Evolutionary conservation across 176 grass and related monocot genomes (phyloP).

Genomic region (Bonia amplexicaulis): DNA sequence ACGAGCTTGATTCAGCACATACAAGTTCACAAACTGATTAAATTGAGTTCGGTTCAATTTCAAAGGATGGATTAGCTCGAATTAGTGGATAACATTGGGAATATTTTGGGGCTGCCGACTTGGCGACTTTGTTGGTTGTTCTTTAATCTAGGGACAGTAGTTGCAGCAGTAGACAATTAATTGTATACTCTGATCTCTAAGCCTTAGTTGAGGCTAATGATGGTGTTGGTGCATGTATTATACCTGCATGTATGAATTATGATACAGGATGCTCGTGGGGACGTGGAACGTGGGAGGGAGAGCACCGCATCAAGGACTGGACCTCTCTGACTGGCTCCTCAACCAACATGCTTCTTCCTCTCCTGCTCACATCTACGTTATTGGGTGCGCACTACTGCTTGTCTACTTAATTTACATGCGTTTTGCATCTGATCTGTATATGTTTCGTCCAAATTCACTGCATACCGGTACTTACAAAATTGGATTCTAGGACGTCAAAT

Average conservation of each 20-base stretch:
- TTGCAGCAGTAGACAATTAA: neutral
- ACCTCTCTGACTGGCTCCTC: slow-evolving; percentile 63
- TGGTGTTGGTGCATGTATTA: neutral
- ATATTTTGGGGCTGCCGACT: slow-evolving; percentile 16
- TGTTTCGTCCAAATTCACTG: neutral
- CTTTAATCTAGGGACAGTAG: neutral
- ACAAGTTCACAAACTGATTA: neutral
- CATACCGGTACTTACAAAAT: neutral
- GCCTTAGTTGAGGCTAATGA: slow-evolving; percentile 1
- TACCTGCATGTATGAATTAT: neutral
- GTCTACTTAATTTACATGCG: neutral
- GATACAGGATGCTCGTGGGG: slow-evolving; percentile 60
- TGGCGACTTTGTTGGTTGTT: neutral
- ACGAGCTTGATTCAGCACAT: neutral
- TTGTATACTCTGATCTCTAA: neutral
- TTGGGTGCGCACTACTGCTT: slow-evolving; percentile 43
- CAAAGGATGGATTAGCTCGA: neutral
- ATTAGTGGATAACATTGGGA: neutral
- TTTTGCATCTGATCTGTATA: neutral
- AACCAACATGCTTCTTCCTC: slow-evolving; percentile 25
- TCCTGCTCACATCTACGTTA: slow-evolving; percentile 70
- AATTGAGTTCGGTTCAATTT: neutral
- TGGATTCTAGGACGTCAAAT: neutral
- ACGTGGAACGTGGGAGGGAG: slow-evolving; percentile 95
- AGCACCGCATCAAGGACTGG: slow-evolving; percentile 42